Conservation (phyloP, 305 asterid species). For the Fraxinus latifolia region DNA sequence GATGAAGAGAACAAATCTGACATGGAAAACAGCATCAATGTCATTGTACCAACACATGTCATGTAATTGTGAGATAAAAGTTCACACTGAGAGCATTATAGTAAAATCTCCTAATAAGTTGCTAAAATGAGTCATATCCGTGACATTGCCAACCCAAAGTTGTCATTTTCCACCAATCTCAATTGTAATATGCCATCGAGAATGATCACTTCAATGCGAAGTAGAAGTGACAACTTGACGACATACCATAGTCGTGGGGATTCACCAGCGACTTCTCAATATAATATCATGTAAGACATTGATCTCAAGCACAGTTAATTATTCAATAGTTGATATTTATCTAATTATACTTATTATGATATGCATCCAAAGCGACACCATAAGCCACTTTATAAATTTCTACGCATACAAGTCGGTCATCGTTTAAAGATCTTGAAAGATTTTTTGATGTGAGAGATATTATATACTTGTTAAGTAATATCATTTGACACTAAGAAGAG, state of each 20-base stretch:
- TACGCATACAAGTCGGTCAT: not conserved
- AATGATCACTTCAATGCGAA: not conserved
- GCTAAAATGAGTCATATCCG: not conserved
- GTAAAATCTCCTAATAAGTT: not conserved
- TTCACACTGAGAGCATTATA: not conserved
- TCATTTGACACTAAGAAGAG: not conserved
- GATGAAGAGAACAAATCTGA: not conserved
- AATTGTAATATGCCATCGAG: not conserved
- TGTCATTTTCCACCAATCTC: not conserved
- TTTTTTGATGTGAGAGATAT: not conserved
- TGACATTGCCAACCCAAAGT: not conserved
- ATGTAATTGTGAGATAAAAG: not conserved
- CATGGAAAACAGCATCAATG: slow-evolving; percentile 27
- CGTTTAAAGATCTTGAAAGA: not conserved
- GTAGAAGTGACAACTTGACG: not conserved
- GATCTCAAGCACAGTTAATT: not conserved
- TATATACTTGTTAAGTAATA: not conserved
- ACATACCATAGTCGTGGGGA: not conserved
- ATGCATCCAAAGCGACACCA: not conserved
- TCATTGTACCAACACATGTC: not conserved
- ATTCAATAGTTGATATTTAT: not conserved
- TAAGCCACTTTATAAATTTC: not conserved
- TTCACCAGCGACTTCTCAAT: not conserved
- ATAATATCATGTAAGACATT: not conserved
- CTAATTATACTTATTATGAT: not conserved